Evolutionary conservation across 2,329 filamentous ascomycete species (phyloP), one percentile per base, ranked within the genome.

Genomic region (Nakataea oryzae): DNA sequence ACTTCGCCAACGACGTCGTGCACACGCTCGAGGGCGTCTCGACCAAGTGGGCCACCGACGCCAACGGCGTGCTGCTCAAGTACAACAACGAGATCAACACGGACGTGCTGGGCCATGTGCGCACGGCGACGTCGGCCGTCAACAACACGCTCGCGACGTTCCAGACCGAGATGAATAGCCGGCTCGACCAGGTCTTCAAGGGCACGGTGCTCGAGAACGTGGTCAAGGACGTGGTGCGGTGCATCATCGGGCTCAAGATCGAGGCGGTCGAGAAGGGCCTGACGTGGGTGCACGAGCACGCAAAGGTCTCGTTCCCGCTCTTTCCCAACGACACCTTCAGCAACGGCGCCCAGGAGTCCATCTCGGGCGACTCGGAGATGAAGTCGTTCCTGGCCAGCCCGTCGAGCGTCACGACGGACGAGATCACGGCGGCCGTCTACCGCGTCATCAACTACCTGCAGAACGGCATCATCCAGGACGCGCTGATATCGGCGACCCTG

Each of bases 231-330:
- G 85, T 97, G 41, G 82, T 97, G 65, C 84, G 90, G 70, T 97
- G 95, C 71, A 80, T 97, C n/a, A 85, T 97, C 66, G 86, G 88
- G 9, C 81, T 96, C 70, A 97, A 97, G 78, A 82, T 97, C 65
- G 86, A 90, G 67, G 84, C 86, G 27, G 85, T 99, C 66, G 86
- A 97, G 73, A 88, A 89, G 70, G 95, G 89, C 14, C 81, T 97
- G n/a, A 96, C 90, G 0, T 99, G 93, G 93, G 89, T 96, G 13
- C 85, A 90, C 69, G 88, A 97, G 67, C 79, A 97, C 71, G 91
- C 95, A 3, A 84, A 95, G 65, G 82, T 99, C 68, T 79, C 85
- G 64, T 88, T 99, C 68, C 95, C 95, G 0, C 75, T 84, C 61
- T 86, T 97, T 64, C 80, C 85, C 29, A 88, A 90, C 68, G 83